Percentiles rank a stretch among this genome's conserved stretches.
Evolutionary conservation across 768 basidiomycete species (phyloP).

Genomic region (Lactarius sp.): DNA sequence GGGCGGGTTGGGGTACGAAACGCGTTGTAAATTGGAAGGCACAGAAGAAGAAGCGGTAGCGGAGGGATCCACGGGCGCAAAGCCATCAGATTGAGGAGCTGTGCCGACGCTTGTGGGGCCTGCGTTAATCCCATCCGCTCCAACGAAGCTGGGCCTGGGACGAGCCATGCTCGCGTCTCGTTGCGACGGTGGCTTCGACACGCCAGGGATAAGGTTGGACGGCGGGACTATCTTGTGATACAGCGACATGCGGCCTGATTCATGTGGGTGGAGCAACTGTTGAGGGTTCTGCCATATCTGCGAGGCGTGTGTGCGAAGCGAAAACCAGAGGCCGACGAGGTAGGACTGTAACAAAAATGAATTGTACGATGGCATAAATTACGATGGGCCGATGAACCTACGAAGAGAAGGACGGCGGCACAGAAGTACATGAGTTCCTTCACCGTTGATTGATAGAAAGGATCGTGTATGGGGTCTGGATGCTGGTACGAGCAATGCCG

Average conservation of each 20-base stretch:
- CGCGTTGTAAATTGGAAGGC: constrained; percentile 33
- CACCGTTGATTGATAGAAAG: constrained; percentile 95
- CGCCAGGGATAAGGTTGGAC: constrained; percentile 30
- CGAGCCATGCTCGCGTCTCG: constrained; percentile 29
- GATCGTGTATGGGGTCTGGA: constrained; percentile 87
- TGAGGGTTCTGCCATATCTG: constrained; percentile 99
- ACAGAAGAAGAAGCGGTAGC: background rate
- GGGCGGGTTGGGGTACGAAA: constrained; percentile 49
- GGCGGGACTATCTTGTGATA: constrained; percentile 55
- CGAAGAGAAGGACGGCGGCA: constrained; percentile 82
- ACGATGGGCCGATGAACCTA: constrained; percentile 40
- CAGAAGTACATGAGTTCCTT: constrained; percentile 96
- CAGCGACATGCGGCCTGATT: constrained; percentile 49
- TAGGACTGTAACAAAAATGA: constrained; percentile 62
- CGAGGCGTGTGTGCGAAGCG: constrained; percentile 92
- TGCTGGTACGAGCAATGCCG: constrained; percentile 93
- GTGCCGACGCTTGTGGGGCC: constrained; percentile 1
- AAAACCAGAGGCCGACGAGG: constrained; percentile 97
- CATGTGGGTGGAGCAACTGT: constrained; percentile 56
- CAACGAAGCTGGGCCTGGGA: constrained; percentile 44
- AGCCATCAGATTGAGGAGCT: background rate
- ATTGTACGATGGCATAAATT: constrained; percentile 8
- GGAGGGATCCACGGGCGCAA: background rate
- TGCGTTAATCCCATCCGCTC: constrained; percentile 24
- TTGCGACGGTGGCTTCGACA: constrained; percentile 22